Evolutionary conservation across 495 filamentous ascomycete species (phyloP).

Genomic region (Neurospora intermedia): DNA sequence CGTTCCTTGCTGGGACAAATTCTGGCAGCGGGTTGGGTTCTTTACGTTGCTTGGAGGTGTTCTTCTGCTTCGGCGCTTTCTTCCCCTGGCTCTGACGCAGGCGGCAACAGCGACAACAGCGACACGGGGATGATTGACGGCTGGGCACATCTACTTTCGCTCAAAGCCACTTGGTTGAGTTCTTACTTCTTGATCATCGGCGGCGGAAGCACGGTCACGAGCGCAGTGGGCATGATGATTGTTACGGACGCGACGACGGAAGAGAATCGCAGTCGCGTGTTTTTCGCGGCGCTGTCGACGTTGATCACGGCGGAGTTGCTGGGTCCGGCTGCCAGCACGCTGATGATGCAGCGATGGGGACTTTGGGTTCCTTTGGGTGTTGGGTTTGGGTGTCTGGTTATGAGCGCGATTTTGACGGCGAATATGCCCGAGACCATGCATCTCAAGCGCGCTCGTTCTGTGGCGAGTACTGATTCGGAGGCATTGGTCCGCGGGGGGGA

Average conservation of each 20-base stretch:
- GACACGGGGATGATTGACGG: background rate
- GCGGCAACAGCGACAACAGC: background rate
- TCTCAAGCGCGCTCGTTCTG: background rate
- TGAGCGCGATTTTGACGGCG: background rate
- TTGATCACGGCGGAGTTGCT: background rate
- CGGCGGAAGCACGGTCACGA: background rate
- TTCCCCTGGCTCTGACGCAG: background rate
- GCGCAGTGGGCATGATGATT: background rate
- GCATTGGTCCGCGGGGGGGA: background rate
- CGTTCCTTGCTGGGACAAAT: background rate
- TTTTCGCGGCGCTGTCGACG: background rate
- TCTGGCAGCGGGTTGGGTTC: background rate
- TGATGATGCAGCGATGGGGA: background rate
- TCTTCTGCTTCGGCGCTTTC: background rate
- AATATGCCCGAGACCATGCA: background rate
- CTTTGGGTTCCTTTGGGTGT: background rate
- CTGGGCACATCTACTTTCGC: background rate
- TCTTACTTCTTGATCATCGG: background rate
- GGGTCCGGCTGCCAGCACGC: background rate
- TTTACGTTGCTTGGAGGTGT: background rate
- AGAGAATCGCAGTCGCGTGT: background rate
- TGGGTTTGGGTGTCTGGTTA: background rate
- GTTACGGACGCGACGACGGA: background rate
- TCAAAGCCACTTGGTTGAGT: background rate
- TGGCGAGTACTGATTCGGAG: background rate